phyloP scores from a whole-genome alignment of 768 basidiomycete species.

The Macrolepiota dolichaula region DNA sequence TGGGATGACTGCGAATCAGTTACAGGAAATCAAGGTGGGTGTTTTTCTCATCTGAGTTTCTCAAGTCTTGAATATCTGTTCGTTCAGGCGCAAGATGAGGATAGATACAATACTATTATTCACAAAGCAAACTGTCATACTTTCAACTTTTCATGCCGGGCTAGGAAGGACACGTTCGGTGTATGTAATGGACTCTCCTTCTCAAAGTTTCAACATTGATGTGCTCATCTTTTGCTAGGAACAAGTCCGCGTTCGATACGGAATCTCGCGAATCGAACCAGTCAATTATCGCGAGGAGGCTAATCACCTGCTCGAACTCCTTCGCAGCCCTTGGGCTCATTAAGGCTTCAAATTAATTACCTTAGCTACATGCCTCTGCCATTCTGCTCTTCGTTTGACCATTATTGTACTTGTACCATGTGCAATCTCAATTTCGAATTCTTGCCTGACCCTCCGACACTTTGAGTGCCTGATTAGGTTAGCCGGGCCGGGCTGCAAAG shows the following conservation, averaged over 20 bases:
- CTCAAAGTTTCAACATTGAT: not conserved
- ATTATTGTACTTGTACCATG: slow-evolving; percentile 3
- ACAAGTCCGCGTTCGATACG: slow-evolving; percentile 78
- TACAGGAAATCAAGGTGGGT: slow-evolving; percentile 67
- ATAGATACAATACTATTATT: slow-evolving; percentile 55
- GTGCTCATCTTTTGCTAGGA: slow-evolving; percentile 46
- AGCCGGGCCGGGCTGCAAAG: slow-evolving; percentile 12
- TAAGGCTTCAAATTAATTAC: slow-evolving; percentile 15
- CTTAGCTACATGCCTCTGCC: not conserved
- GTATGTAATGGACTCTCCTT: slow-evolving; percentile 41
- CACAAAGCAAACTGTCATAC: slow-evolving; percentile 62
- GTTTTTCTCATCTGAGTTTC: not conserved
- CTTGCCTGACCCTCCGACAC: too few relatives aligned
- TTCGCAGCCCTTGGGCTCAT: slow-evolving; percentile 59
- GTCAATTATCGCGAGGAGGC: slow-evolving; percentile 73
- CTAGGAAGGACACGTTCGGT: slow-evolving; percentile 83
- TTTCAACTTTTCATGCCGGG: slow-evolving; percentile 83
- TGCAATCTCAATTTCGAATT: not conserved
- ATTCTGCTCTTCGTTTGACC: not conserved
- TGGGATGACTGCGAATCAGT: slow-evolving; percentile 73
- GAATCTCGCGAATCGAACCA: slow-evolving; percentile 61
- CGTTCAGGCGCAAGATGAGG: slow-evolving; percentile 56
- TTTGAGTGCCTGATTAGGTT: not conserved
- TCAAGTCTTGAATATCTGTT: not conserved
- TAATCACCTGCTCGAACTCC: slow-evolving; percentile 50